A percentile compares a stretch with the other conserved stretches of the same genome.
Conservation (phyloP, 805 yeast species). For the Yarrowia yakushimensis region DNA sequence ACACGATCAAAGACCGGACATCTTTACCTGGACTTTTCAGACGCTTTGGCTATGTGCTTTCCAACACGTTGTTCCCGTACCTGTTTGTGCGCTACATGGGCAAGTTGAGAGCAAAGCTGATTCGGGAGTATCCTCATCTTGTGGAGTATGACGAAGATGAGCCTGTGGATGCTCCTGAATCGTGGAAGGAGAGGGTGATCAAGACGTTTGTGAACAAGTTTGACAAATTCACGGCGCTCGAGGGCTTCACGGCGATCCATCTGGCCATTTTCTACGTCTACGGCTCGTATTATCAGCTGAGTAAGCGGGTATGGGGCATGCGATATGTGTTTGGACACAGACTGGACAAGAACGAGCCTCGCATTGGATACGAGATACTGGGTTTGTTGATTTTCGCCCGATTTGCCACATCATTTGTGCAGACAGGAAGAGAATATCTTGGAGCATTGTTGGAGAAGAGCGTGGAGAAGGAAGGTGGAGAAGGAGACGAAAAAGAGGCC, state of each 20-base stretch:
- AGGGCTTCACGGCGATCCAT: conserved; percentile 59
- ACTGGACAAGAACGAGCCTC: conserved; percentile 33
- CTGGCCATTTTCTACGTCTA: conserved; percentile 76
- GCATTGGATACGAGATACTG: conserved; percentile 62
- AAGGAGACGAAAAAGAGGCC: neutral
- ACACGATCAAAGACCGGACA: conserved; percentile 31
- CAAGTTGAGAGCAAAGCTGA: conserved; percentile 30
- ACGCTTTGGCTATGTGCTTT: conserved; percentile 55
- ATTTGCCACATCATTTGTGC: conserved; percentile 26
- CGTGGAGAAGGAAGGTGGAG: neutral
- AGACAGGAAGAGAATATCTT: neutral
- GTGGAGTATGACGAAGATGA: conserved; percentile 19
- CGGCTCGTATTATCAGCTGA: conserved; percentile 76
- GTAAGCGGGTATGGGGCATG: conserved; percentile 74
- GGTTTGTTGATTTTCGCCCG: conserved; percentile 45
- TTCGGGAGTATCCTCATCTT: conserved; percentile 5
- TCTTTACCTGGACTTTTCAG: conserved; percentile 36
- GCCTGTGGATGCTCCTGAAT: neutral
- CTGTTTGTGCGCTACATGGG: conserved; percentile 32
- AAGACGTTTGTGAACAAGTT: conserved; percentile 1
- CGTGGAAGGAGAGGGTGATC: conserved; percentile 16
- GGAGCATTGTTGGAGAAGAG: neutral
- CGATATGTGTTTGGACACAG: conserved; percentile 56
- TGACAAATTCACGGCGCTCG: conserved; percentile 29
- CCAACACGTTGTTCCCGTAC: conserved; percentile 65